Conservation (phyloP, 2,329 filamentous ascomycete genomes). For the Paracoccidioides lutzii region DNA sequence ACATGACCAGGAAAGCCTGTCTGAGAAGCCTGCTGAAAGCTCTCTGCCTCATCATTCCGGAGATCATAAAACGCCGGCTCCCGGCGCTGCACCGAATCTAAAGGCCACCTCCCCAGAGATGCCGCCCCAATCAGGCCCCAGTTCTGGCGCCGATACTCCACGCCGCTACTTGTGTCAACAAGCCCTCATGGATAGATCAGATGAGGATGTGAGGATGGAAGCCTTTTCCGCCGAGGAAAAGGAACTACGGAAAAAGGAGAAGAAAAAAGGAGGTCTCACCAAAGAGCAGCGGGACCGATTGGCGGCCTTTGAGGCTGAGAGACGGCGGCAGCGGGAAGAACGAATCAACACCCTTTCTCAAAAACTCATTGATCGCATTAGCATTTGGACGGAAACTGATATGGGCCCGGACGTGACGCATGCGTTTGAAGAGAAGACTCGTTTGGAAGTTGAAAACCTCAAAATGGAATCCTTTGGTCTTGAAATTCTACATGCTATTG, state of each 20-base stretch:
- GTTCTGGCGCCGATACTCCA: conserved; percentile 35
- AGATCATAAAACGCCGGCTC: conserved; percentile 10
- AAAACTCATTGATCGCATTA: conserved; percentile 81
- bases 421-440: conserved; percentile 88
- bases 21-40: conserved; percentile 18
- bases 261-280: conserved; percentile 74
- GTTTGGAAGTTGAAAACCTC: conserved; percentile 88
- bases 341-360: conserved; percentile 70
- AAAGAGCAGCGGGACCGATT: conserved; percentile 93
- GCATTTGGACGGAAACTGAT: conserved; percentile 95
- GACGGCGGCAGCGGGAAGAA: conserved; percentile 71
- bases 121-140: conserved; percentile 10
- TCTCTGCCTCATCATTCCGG: conserved; percentile 2
- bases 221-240: conserved; percentile 61
- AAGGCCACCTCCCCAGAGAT: conserved; percentile 7
- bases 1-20: conserved; percentile 14
- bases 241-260: conserved; percentile 64
- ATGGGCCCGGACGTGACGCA: conserved; percentile 70
- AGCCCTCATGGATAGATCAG: conserved; percentile 76
- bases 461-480: conserved; percentile 99
- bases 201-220: conserved; percentile 57
- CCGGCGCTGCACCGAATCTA: conserved; percentile 8
- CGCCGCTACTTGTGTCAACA: conserved; percentile 57
- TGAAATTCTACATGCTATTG: conserved; percentile 91
- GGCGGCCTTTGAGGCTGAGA: conserved; percentile 75